Base-by-base conservation (phyloP, 257 asterid genomes). In the Lavandula angustifolia region DNA sequence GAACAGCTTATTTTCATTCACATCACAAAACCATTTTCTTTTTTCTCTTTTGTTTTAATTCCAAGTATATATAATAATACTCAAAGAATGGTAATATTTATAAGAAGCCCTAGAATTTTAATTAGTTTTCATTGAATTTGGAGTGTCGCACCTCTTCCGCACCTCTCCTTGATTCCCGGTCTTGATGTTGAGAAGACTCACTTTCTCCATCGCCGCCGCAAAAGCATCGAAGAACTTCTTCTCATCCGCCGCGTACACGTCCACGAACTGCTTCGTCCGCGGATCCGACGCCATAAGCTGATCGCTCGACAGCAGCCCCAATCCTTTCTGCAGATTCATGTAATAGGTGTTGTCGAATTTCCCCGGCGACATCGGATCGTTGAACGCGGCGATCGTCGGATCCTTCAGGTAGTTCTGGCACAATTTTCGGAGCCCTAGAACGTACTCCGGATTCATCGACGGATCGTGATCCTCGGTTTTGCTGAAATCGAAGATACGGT, bases 331-430 rank as follows among this genome's bases (percentile, higher is more conserved):
- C 68, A 89, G 64, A 37, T 87, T 89, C 32, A 16, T 0, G 43
- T 46, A 92, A 10, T 83, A 89, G 61, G 79, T 67, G 54, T 92
- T 92, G 60, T 92, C 98, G 67, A 92, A 92, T 34, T 83, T 92
- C 1, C 98, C 94, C 0, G 98, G 95, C 4, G 86, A 76, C 78
- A 89, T 87, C 6, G 91, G 92, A 58, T 92, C 96, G 31, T 85
- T 86, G 17, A 85, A 92, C 1, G 96, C 98, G 0, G 96, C 83
- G 31, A 82, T 75, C 0, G 73, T 70, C 0, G 57, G 41, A 11
- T 82, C 87, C 0, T 43, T 63, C 22, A 22, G 29, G 83, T 79
- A 79, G 35, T 84, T 78, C 0, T 59, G 81, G 57, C 98, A 92
- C 0, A 89, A 69, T 16, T 76, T 74, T n/a, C 47, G 60, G 22